Evolutionary conservation across 2,329 filamentous ascomycete genomes (phyloP).

Genomic region (Fusarium zealandicum): DNA sequence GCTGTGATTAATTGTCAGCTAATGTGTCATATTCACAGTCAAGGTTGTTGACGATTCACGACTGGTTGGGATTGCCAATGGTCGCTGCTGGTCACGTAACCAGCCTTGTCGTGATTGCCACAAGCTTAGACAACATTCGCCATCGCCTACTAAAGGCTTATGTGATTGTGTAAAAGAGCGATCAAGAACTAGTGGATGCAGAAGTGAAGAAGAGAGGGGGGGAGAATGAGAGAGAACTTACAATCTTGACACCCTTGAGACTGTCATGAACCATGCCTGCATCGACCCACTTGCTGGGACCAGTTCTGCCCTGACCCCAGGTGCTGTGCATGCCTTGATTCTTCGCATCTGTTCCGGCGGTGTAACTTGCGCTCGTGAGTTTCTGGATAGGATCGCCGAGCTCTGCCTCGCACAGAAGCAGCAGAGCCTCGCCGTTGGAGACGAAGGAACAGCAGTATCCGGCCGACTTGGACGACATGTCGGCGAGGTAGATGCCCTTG

Average conservation of each 20-base stretch:
- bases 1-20: slow-evolving; percentile 47
- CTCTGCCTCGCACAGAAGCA: slow-evolving; percentile 82
- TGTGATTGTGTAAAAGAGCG: too few species aligned
- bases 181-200: too few species aligned
- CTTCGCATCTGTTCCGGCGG: slow-evolving; percentile 70
- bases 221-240: too few species aligned
- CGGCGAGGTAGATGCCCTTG: slow-evolving; percentile 87
- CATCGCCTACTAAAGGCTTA: too few species aligned
- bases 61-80: not conserved
- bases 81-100: too few species aligned
- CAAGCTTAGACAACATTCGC: too few species aligned
- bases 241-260: slow-evolving; percentile 74
- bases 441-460: slow-evolving; percentile 72
- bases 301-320: slow-evolving; percentile 70
- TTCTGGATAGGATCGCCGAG: slow-evolving; percentile 78
- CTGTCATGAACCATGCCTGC: slow-evolving; percentile 69
- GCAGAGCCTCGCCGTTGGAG: slow-evolving; percentile 73
- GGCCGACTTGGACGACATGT: slow-evolving; percentile 84
- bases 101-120: too few species aligned
- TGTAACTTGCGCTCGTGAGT: slow-evolving; percentile 63
- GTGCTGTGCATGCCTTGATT: slow-evolving; percentile 69
- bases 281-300: slow-evolving; percentile 78
- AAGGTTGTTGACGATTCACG: not conserved
- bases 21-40: not conserved
- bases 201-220: not conserved